phyloP scores from a whole-genome alignment of 768 basidiomycete species.

The Leucocoprinus leucothites region DNA sequence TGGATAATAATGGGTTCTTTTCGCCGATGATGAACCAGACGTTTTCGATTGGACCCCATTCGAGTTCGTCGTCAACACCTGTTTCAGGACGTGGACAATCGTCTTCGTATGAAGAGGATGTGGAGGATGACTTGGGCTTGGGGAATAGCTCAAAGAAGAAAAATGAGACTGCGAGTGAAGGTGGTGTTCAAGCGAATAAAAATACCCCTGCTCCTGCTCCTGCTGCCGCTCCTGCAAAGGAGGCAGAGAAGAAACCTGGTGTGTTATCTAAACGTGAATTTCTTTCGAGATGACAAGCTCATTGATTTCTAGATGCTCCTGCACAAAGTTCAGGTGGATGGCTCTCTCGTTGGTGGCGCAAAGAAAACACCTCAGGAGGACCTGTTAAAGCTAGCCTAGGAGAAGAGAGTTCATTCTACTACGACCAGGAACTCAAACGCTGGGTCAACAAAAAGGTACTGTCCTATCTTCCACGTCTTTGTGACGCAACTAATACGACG shows the following conservation, averaged over 20 bases:
- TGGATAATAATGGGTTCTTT: conserved; percentile 64
- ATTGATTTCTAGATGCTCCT: conserved; percentile 12
- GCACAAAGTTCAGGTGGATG: conserved; percentile 43
- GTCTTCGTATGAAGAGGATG: conserved; percentile 33
- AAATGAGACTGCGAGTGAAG: conserved; percentile 28
- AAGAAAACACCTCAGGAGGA: conserved; percentile 49
- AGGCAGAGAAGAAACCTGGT: conserved; percentile 25
- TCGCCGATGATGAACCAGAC: conserved; percentile 74
- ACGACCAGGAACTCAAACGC: conserved; percentile 90
- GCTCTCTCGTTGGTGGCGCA: conserved; percentile 82
- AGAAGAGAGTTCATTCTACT: conserved; percentile 86
- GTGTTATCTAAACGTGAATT: conserved; percentile 7
- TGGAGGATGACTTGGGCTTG: conserved; percentile 90
- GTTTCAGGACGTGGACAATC: conserved; percentile 11
- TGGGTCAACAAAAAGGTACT: conserved; percentile 94
- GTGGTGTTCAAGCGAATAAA: conserved; percentile 13
- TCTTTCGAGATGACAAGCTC: neutral
- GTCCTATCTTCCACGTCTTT: neutral
- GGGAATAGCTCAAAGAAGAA: conserved; percentile 57
- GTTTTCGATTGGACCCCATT: conserved; percentile 32
- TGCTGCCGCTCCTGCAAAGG: conserved; percentile 18
- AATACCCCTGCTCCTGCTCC: conserved; percentile 1
- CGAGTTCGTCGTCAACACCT: conserved; percentile 16
- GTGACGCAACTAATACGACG: neutral
- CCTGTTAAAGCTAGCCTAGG: conserved; percentile 92